Base-by-base conservation (phyloP, 257 asterid species). In the Scutellaria galericulata region DNA sequence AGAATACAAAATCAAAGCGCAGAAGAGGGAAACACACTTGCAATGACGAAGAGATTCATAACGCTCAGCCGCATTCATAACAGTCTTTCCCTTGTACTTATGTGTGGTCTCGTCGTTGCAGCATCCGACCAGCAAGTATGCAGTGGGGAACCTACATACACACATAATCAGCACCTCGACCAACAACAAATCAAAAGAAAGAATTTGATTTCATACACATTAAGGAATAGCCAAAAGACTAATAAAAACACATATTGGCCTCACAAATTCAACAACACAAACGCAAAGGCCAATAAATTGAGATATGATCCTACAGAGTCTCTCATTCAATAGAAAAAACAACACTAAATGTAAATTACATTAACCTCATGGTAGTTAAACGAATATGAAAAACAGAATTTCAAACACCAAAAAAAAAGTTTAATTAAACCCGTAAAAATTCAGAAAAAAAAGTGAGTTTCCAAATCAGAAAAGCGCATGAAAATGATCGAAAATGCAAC, bases 41-140 rank as follows among this genome's bases (percentile, higher is more conserved):
- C 97, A 88, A 59, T 90, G 97, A 31, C 92, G 90, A 56, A 90
- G 86, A 61, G 97, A 88, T 79, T 90, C 97, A 53, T 85, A 88
- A 13, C 95, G 90, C 82, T 90, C 97, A 45, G 42, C 24, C 10
- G 83, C 95, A 20, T 75, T 86, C 95, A 90, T 90, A 45, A 90
- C 95, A 58, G 95, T 90, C 82, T 88, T 88, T 3, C 95, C 97
- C 88, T 90, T 90, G 79, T 50, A 86, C 76, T 79, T 88, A 81
- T 88, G 91, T 3, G 97, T 90, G 44, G 82, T 64, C 66, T 85
- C 93, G 67, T 86, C 91, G 42, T 85, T 90, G 86, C 95, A 90
- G 75, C 93, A 85, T 73, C 97, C 95, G 56, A 90, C 97, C 67
- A 90, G 91, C 72, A 90, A 83, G 68, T 81, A 86, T 35, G 89